phyloP scores from a whole-genome alignment of 1,284 basidiomycete species.

The Marasmius oreades region DNA sequence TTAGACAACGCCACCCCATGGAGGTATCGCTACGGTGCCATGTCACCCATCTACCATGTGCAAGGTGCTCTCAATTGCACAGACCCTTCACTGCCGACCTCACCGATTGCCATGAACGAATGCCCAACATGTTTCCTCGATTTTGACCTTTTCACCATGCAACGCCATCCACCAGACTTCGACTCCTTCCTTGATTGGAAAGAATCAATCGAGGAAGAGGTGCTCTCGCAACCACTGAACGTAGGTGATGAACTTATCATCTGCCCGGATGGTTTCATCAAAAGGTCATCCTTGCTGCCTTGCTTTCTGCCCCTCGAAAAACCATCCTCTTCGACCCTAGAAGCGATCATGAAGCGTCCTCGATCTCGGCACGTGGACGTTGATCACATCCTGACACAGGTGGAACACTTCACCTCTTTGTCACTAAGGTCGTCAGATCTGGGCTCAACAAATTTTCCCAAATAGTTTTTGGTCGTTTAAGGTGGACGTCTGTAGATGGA shows the following conservation, averaged over 20 bases:
- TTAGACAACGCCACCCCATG: too few species aligned
- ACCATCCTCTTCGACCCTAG: not conserved
- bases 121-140: conserved; percentile 1
- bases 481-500: not conserved
- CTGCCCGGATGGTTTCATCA: not conserved
- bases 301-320: not conserved
- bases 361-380: not conserved
- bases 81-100: too few species aligned
- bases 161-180: not conserved
- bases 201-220: not conserved
- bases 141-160: conserved; percentile 12
- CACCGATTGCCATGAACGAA: too few species aligned
- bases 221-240: not conserved
- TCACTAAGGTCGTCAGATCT: conserved; percentile 1
- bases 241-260: conserved; percentile 1
- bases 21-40: too few species aligned
- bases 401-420: not conserved
- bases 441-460: conserved; percentile 4
- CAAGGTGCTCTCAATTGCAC: too few species aligned
- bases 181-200: conserved; percentile 9
- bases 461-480: conserved; percentile 5
- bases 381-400: not conserved
- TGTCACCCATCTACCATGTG: too few species aligned
- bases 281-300: not conserved
- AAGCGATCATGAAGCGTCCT: not conserved